Evolutionary conservation across 495 filamentous ascomycete genomes (phyloP).

Genomic region (Talaromyces trachyspermus): DNA sequence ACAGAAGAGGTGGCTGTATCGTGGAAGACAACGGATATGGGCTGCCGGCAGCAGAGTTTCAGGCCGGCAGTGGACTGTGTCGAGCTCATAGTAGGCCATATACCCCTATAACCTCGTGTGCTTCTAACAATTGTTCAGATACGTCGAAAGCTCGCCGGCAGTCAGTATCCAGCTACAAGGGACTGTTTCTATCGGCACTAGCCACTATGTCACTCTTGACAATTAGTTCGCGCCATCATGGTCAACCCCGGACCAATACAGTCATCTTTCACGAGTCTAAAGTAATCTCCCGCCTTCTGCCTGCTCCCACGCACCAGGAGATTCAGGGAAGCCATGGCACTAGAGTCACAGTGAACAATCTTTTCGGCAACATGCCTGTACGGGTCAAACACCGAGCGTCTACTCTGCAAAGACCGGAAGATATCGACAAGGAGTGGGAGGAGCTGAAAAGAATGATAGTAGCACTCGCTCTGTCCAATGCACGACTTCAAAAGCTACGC

Average conservation of each 20-base stretch:
- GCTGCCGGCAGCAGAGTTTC: constrained; percentile 66
- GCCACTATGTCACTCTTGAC: constrained; percentile 69
- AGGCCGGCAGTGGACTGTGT: constrained; percentile 61
- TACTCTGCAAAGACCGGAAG: constrained; percentile 36
- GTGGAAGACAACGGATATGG: constrained; percentile 87
- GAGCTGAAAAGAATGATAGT: constrained; percentile 51
- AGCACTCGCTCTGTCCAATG: constrained; percentile 57
- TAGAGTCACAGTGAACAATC: constrained; percentile 67
- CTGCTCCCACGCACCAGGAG: constrained; percentile 54
- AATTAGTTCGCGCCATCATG: constrained; percentile 66
- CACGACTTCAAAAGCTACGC: constrained; percentile 24
- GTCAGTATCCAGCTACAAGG: constrained; percentile 58
- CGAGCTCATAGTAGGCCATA: constrained; percentile 59
- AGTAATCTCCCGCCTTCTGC: constrained; percentile 57
- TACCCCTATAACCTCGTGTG: background rate
- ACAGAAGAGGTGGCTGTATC: constrained; percentile 65
- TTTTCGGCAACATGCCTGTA: constrained; percentile 95
- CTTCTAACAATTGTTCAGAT: constrained; percentile 41
- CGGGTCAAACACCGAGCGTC: constrained; percentile 75
- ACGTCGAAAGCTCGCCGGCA: constrained; percentile 62
- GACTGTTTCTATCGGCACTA: constrained; percentile 71
- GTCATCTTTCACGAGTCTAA: constrained; percentile 65
- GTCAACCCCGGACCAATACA: constrained; percentile 57
- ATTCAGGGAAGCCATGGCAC: constrained; percentile 60
- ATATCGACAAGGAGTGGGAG: constrained; percentile 65